Evolutionary conservation across 2,329 filamentous ascomycete genomes (phyloP), one percentile per base, ranked within the genome.

Genomic region (Pseudogymnoascus sp.): DNA sequence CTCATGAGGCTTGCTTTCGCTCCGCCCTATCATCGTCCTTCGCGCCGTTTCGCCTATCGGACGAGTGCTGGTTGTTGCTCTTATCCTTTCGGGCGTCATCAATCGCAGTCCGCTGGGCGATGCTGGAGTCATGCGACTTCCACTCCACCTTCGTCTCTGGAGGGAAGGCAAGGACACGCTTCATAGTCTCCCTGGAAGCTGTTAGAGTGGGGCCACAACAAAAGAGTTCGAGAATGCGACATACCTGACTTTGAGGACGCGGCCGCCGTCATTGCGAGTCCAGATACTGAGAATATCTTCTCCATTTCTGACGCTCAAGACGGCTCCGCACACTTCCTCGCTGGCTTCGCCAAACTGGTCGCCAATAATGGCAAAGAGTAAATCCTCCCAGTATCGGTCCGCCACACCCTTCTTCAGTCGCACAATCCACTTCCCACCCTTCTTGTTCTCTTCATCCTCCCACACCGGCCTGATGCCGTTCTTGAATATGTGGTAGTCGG

Each of bases 231-330:
- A 12, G 28, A 19, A 16, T 41, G 16, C 10, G 41, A 77, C 86
- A 70, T 84, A 96, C 89, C 93, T 88, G 72, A 99, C 96, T 81
- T 96, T 97, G 70, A 98, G 89, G 76, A 97, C 96, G 71, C 91
- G 88, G 66, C 92, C 91, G 50, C 92, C 93, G 72, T 96, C 91
- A 71, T 91, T 95, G 75, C 92, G 90, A 62, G 93, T 96, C 95
- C 95, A 99, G 73, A 99, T 92, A 78, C 92, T 97, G 75, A 99
- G 83, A 66, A 98, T 96, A 74, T 99, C 95, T 78, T 99, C 95
- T 46, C 93, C 93, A 72, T 93, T 96, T 66, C 95, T 85, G 67
- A 99, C 90, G 74, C 93, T 98, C 46, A 99, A 83, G 31, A 99
- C 95, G 62, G 90, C 91, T 65, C 95, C 95, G 73, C 93, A 99